These are phyloP conservation scores for Tricholoma furcatifolium DNA, from an alignment of 768 basidiomycete genomes.

Conservation along the genomic window DNA sequence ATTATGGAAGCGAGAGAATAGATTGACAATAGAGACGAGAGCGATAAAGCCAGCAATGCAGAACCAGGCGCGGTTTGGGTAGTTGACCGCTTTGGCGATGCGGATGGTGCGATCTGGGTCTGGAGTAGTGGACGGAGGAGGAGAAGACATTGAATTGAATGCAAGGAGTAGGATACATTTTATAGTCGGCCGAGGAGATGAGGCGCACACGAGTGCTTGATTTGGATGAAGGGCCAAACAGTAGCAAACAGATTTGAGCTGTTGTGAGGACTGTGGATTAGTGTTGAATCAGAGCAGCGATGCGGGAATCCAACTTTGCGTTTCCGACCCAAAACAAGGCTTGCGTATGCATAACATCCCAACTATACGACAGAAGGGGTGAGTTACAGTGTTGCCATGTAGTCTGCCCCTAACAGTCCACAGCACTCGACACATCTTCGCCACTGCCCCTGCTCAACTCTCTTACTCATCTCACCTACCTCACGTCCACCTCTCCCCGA, in stretches of 20 bases:
- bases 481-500: constrained; percentile 94
- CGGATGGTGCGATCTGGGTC: constrained; percentile 11
- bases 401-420: constrained; percentile 6
- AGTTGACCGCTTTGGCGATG: constrained; percentile 5
- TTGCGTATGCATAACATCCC: constrained; percentile 90
- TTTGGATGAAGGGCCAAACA: too few relatives aligned
- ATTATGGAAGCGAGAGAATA: too few relatives aligned
- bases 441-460: constrained; percentile 69
- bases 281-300: constrained; percentile 25
- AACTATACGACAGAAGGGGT: constrained; percentile 95
- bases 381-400: background rate
- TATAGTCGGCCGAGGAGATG: too few relatives aligned
- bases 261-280: too few relatives aligned
- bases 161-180: too few relatives aligned
- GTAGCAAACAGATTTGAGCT: too few relatives aligned
- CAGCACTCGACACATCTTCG: constrained; percentile 54
- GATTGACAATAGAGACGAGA: constrained; percentile 8
- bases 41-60: constrained; percentile 17
- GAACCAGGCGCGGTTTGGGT: constrained; percentile 17
- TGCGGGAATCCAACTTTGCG: constrained; percentile 95
- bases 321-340: constrained; percentile 96
- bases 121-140: too few relatives aligned
- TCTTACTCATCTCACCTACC: constrained; percentile 91
- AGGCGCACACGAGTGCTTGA: too few relatives aligned
- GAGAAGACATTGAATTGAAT: too few relatives aligned